Evolutionary conservation across 2,329 filamentous ascomycete species (phyloP), one percentile per base, ranked within the genome.

Genomic region (Colletotrichum navitas): DNA sequence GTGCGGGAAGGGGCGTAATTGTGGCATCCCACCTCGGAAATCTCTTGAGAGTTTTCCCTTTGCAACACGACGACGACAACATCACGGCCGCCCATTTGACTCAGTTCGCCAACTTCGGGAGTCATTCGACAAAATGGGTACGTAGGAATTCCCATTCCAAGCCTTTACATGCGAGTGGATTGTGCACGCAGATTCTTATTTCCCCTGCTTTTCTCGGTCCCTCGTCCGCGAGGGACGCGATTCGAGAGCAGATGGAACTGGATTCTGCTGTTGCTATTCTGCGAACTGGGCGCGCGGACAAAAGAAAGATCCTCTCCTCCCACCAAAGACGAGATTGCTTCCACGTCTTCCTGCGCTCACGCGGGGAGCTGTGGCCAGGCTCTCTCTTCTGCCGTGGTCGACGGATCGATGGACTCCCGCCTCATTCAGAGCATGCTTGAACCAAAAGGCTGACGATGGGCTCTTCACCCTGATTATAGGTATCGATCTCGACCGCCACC

Each of bases 401-500:
- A 63, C 29, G 69, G 69, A 69, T 69, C 41, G 69, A 72, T 29
- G 69, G 69, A 63, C 76, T 75, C 75, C 78, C 80, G 79, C 76
- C 72, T 79, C 80, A 87, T 69, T 72, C 69, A 69, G 89, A 91
- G 90, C 89, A 91, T 91, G 87, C 87, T 83, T 83, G 85, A 86
- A 85, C 82, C 80, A 82, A 86, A 85, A 86, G 87, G 89, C 89
- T 91, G 88, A 91, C 87, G 81, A 84, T 81, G 82, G 81, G 80
- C 82, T 83, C 77, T 81, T 76, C 80, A 64, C 69, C 68, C 77
- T 81, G 78, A 79, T 75, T 83, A 82, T 85, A 91, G 89, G 90
- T 90, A 91, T 92, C 85, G 90, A 92, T 90, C 87, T 92, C 80
- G 86, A 91, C 84, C 85, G 86, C 79, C 90, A 92, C 85, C 90